Conservation (phyloP, 345 rosid genomes). For the Isatis tinctoria region DNA sequence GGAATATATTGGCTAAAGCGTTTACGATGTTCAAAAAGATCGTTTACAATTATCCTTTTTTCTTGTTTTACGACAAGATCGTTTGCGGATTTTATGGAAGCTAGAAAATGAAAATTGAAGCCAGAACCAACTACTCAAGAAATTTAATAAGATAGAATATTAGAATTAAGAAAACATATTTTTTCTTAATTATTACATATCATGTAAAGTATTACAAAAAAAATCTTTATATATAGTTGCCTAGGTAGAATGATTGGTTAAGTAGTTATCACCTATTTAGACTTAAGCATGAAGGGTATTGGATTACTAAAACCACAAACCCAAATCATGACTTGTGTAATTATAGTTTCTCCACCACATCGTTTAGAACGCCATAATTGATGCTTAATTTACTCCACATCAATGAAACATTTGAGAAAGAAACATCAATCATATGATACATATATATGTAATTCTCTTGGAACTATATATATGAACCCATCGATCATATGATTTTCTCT, state of each 20-base stretch:
- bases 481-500: not conserved
- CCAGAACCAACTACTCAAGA: not conserved
- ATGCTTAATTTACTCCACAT: constrained; percentile 12
- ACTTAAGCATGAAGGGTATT: constrained; percentile 20
- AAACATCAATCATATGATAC: constrained; percentile 1
- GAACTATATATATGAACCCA: constrained; percentile 21
- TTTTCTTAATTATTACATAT: not conserved
- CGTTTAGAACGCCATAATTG: not conserved
- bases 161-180: not conserved
- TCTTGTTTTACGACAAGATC: no score
- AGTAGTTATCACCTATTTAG: constrained; percentile 12
- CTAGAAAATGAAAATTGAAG: not conserved
- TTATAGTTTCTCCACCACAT: constrained; percentile 29
- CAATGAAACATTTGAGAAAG: not conserved
- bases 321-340: constrained; percentile 25
- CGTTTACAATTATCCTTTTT: no score
- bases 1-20: not conserved
- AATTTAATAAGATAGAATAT: not conserved
- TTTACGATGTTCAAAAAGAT: no score
- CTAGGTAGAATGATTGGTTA: constrained; percentile 22
- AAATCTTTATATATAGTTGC: not conserved
- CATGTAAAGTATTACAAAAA: not conserved
- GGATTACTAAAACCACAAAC: constrained; percentile 29
- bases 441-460: not conserved
- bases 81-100: not conserved